Evolutionary conservation across 2,329 filamentous ascomycete genomes (phyloP).

Genomic region (Penicillium concentricum): DNA sequence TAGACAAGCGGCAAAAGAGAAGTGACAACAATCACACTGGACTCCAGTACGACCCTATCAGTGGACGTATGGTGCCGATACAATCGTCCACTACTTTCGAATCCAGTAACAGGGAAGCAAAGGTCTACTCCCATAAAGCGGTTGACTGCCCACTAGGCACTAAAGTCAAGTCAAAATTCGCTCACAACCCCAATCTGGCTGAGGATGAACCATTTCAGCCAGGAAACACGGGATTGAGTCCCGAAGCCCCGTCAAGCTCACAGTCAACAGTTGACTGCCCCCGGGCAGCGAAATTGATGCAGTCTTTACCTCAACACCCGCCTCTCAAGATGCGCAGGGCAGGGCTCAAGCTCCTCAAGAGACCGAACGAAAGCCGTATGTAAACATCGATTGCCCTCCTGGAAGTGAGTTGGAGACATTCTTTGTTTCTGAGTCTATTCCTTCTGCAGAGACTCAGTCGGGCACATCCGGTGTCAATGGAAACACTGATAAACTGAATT

Average conservation of each 20-base stretch:
- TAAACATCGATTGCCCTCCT: slow-evolving; percentile 11
- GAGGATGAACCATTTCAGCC: slow-evolving; percentile 13
- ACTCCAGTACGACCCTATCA: slow-evolving; percentile 44
- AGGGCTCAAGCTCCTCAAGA: not conserved
- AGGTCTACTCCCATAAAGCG: not conserved
- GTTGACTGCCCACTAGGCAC: slow-evolving; percentile 5
- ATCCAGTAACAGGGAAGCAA: not conserved
- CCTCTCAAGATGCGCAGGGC: not conserved
- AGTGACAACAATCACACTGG: slow-evolving; percentile 4
- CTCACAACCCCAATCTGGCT: not conserved
- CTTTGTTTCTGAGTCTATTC: slow-evolving; percentile 7
- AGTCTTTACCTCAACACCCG: not conserved
- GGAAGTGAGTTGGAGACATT: slow-evolving; percentile 11
- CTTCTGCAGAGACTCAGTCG: not conserved
- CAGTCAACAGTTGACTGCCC: slow-evolving; percentile 5
- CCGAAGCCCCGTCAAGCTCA: not conserved
- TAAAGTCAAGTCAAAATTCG: slow-evolving; percentile 14
- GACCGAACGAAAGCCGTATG: slow-evolving; percentile 3
- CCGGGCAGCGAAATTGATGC: slow-evolving; percentile 10
- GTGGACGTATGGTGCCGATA: slow-evolving; percentile 40
- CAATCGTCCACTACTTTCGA: not conserved
- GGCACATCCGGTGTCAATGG: not conserved
- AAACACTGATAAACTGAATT: not conserved
- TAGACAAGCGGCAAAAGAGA: slow-evolving; percentile 1
- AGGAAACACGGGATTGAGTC: not conserved